Base-by-base conservation (phyloP, 2,329 filamentous ascomycete species). In the Sarocladium brachiariae region DNA sequence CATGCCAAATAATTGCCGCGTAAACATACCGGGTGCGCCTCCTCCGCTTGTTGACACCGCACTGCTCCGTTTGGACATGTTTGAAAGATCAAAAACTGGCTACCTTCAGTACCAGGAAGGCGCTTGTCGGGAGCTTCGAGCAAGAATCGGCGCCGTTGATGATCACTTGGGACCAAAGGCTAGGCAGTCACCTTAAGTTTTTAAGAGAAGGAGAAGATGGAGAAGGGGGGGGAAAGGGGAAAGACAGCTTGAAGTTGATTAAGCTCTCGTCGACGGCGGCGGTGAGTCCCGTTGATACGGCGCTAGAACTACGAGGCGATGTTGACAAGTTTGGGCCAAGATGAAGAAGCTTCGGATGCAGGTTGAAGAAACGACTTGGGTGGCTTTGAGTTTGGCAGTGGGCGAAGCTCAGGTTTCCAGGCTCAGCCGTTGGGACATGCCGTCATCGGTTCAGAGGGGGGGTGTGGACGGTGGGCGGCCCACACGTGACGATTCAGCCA, bases 11-110 rank as follows among this genome's bases (percentile, higher is more conserved):
- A n/a, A 35, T 13, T 21, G 23, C 11, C 18, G 41, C 11, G 27
- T 39, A 27, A 34, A 55, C 67, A 55, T 59, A 71, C 69, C 65
- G 50, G 66, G 66, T 50, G 60, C 60, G 53, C 58, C 56, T 54
- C 58, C 39, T 8, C 21, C 39, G 21, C 39, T 43, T 23, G 39
- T 25, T 21, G 61, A 57, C 53, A 62, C 71, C 55, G 66, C 69
- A 54, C 63, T 66, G 63, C 71, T 76, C 73, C 83, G 72, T 72
- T 81, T 83, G 55, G 83, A 86, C 83, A 87, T 87, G 61, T 38
- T 66, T 14, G 9, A 24, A 33, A n/a, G 11, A 10, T 16, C n/a
- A 9, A 19, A 5, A 18, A 19, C 5, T 14, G 24, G 11, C 19
- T 33, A n/a, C 18, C 5, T 11, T 25, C 27, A 3, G 39, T 25